These are phyloP conservation scores for Mycena amicta DNA, from an alignment of 768 basidiomycete species.

Conservation along the genomic window DNA sequence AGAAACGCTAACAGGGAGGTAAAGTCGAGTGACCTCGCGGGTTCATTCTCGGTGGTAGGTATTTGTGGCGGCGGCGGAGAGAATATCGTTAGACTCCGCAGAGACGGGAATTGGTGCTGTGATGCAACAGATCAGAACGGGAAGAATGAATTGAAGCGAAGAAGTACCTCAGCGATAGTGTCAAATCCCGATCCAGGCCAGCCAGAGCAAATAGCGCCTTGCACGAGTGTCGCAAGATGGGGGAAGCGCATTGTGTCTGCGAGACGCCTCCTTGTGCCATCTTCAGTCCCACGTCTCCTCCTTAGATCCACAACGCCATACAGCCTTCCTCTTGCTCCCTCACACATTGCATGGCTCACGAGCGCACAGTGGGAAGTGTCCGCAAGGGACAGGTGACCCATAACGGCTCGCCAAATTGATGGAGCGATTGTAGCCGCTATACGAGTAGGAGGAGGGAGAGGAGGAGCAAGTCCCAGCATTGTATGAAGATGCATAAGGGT, in stretches of 20 bases:
- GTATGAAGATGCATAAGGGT: constrained; percentile 1
- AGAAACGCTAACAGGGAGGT: constrained; percentile 16
- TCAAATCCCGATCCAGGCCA: constrained; percentile 12
- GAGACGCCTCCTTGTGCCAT: background rate
- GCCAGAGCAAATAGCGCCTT: constrained; percentile 14
- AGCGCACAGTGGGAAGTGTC: constrained; percentile 6
- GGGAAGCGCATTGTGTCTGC: background rate
- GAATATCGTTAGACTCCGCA: constrained; percentile 17
- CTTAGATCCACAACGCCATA: constrained; percentile 8
- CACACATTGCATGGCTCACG: constrained; percentile 1
- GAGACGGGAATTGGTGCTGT: constrained; percentile 9
- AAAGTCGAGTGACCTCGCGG: background rate
- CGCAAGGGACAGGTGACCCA: background rate
- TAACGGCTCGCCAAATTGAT: background rate
- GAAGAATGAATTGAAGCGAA: background rate
- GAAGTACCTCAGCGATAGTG: background rate
- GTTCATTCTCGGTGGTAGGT: too few species aligned
- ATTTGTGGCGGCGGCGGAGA: background rate
- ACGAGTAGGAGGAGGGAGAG: background rate
- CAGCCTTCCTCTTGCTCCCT: constrained; percentile 5
- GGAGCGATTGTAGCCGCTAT: background rate
- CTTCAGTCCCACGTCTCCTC: background rate
- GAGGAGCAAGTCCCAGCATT: constrained; percentile 5
- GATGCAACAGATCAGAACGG: background rate
- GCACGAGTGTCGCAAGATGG: constrained; percentile 12